phyloP scores from a whole-genome alignment of 768 basidiomycete species.

The Flagelloscypha sp. region DNA sequence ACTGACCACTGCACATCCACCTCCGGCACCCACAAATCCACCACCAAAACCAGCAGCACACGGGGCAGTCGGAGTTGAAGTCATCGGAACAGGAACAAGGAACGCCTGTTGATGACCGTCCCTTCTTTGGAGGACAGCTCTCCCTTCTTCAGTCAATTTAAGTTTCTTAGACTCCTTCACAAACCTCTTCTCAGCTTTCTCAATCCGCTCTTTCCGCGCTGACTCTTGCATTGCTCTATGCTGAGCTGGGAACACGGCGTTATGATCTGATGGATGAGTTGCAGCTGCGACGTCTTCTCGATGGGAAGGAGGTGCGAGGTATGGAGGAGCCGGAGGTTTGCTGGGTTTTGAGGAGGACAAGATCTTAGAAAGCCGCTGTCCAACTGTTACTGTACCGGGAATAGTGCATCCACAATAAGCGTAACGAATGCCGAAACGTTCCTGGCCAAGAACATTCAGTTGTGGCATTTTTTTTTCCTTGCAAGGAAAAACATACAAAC shows the following conservation, averaged over 20 bases:
- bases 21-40: no score
- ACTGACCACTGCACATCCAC: no score
- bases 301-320: slow-evolving; percentile 12
- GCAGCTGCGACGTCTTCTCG: slow-evolving; percentile 25
- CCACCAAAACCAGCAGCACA: slow-evolving; percentile 14
- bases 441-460: slow-evolving; percentile 8
- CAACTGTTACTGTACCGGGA: slow-evolving; percentile 20
- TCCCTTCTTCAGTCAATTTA: slow-evolving; percentile 9
- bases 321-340: slow-evolving; percentile 16
- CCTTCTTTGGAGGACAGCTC: slow-evolving; percentile 3
- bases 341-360: no score
- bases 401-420: slow-evolving; percentile 35
- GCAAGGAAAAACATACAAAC: slow-evolving; percentile 21
- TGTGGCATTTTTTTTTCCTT: no score
- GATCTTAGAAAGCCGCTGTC: slow-evolving; percentile 24
- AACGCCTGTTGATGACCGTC: slow-evolving; percentile 15
- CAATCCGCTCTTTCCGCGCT: slow-evolving; percentile 7
- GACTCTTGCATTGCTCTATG: slow-evolving; percentile 2
- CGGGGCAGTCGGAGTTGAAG: slow-evolving; percentile 5
- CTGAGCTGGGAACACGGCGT: slow-evolving; percentile 19
- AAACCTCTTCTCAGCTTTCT: slow-evolving; percentile 9
- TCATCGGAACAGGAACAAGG: slow-evolving; percentile 19
- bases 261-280: slow-evolving; percentile 33
- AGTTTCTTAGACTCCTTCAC: slow-evolving; percentile 11
- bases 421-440: slow-evolving; percentile 34